A percentile compares a stretch with the other conserved stretches of the same genome.
These are phyloP conservation scores for Colletotrichum euphorbiae DNA, from an alignment of 2,329 filamentous ascomycete species.

Conservation along the genomic window DNA sequence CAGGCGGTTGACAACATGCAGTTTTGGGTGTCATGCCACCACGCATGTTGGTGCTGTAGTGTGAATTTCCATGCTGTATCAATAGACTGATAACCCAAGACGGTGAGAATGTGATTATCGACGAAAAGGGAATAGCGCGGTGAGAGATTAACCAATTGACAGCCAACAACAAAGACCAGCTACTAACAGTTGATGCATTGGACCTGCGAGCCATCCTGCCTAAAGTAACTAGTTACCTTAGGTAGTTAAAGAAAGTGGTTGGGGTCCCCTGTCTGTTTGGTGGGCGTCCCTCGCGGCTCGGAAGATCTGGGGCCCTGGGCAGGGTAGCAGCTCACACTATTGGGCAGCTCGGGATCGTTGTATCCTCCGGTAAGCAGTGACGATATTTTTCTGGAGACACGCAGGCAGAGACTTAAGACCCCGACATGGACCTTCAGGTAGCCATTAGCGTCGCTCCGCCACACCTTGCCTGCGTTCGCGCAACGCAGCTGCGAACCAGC, in stretches of 20 bases:
- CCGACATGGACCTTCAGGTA: slow-evolving; percentile 21
- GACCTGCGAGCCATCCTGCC: background rate
- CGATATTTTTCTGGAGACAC: slow-evolving; percentile 15
- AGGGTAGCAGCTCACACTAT: slow-evolving; percentile 15
- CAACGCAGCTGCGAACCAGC: slow-evolving; percentile 14
- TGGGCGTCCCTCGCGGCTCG: slow-evolving; percentile 6
- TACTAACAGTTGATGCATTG: slow-evolving; percentile 7
- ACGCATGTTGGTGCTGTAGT: slow-evolving; percentile 3
- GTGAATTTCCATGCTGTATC: background rate
- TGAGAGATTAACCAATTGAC: background rate
- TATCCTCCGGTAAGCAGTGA: slow-evolving; percentile 32
- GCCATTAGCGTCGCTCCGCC: slow-evolving; percentile 34
- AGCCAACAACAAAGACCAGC: too few relatives aligned
- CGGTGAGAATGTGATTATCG: slow-evolving; percentile 1
- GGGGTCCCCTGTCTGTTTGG: slow-evolving; percentile 22
- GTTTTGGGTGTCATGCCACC: slow-evolving; percentile 13
- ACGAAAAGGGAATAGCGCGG: background rate
- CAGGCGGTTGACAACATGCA: background rate
- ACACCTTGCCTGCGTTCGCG: slow-evolving; percentile 27
- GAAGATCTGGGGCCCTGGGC: slow-evolving; percentile 29
- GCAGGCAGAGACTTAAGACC: slow-evolving; percentile 34
- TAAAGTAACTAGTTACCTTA: too few relatives aligned
- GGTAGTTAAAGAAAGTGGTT: slow-evolving; percentile 24
- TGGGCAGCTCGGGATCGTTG: slow-evolving; percentile 11
- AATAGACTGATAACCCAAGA: background rate